Percentiles rank a stretch among this genome's conserved stretches.
These are phyloP conservation scores for Bipolaris oryzae DNA, from an alignment of 2,329 filamentous ascomycete species.

Conservation along the genomic window DNA sequence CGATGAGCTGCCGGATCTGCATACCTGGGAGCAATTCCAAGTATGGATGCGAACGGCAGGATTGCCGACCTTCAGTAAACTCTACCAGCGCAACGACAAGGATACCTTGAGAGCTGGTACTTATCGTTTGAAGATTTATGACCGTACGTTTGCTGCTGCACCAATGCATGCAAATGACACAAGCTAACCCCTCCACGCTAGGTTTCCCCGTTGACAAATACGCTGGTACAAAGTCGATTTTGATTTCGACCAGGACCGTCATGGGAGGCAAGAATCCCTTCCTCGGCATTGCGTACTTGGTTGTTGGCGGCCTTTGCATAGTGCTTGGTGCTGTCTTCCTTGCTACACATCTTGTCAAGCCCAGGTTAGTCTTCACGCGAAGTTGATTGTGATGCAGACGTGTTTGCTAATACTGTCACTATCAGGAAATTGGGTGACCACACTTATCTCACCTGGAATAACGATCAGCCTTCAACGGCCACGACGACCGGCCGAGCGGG, in stretches of 20 bases:
- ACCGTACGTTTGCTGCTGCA: slow-evolving; percentile 65
- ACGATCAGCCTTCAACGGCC: slow-evolving; percentile 65
- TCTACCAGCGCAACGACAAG: slow-evolving; percentile 81
- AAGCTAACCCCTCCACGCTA: slow-evolving; percentile 50
- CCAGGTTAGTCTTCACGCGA: slow-evolving; percentile 66
- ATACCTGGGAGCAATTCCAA: slow-evolving; percentile 83
- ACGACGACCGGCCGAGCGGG: slow-evolving; percentile 55
- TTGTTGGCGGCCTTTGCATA: slow-evolving; percentile 92
- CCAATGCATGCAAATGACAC: background rate
- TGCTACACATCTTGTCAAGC: slow-evolving; percentile 86
- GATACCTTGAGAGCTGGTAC: slow-evolving; percentile 69
- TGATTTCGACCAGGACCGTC: slow-evolving; percentile 87
- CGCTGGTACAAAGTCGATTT: slow-evolving; percentile 84
- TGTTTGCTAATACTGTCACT: slow-evolving; percentile 18
- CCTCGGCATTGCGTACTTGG: slow-evolving; percentile 93
- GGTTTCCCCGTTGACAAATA: slow-evolving; percentile 82
- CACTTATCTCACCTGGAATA: slow-evolving; percentile 96
- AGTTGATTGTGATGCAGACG: background rate
- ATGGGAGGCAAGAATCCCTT: slow-evolving; percentile 96
- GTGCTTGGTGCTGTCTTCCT: slow-evolving; percentile 87
- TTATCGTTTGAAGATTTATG: slow-evolving; percentile 77
- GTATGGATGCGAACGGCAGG: slow-evolving; percentile 99
- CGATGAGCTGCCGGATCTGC: slow-evolving; percentile 71
- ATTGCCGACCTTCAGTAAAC: slow-evolving; percentile 91
- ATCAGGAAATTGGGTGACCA: slow-evolving; percentile 93